These are phyloP conservation scores for Elsinoe arachidis DNA, from an alignment of 2,329 filamentous ascomycete genomes.

Conservation along the genomic window DNA sequence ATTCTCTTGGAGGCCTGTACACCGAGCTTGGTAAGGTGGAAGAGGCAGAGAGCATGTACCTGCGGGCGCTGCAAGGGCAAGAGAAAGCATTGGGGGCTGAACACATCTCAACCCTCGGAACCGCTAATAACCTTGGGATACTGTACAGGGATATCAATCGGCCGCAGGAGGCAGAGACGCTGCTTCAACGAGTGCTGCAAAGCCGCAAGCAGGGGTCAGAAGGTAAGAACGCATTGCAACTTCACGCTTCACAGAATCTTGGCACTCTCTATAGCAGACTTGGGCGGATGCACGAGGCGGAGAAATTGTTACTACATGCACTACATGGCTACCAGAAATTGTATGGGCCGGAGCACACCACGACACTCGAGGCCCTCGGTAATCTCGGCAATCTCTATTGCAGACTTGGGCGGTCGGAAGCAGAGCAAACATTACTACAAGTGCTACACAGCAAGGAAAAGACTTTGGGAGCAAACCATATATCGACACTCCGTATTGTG, in stretches of 20 bases:
- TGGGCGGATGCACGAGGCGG: slow-evolving; percentile 15
- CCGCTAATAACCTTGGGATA: neutral
- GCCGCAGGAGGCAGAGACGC: too few species aligned
- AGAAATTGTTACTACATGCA: slow-evolving; percentile 14
- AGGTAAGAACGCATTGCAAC: too few species aligned
- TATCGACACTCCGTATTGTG: slow-evolving; percentile 16
- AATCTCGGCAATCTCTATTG: slow-evolving; percentile 14
- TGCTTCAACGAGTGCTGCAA: too few species aligned
- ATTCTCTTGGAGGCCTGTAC: neutral
- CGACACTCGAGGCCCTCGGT: slow-evolving; percentile 16
- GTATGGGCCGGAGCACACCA: slow-evolving; percentile 12
- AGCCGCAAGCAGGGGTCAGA: too few species aligned
- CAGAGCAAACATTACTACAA: slow-evolving; percentile 14
- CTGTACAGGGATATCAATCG: too few species aligned
- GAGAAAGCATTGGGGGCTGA: slow-evolving; percentile 13
- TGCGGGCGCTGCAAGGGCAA: slow-evolving; percentile 13
- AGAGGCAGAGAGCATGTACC: slow-evolving; percentile 16
- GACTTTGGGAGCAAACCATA: slow-evolving; percentile 12
- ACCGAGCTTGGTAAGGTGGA: slow-evolving; percentile 13
- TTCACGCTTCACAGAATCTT: too few species aligned
- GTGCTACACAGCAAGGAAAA: slow-evolving; percentile 15
- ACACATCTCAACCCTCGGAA: slow-evolving; percentile 15
- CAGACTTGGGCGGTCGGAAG: slow-evolving; percentile 13
- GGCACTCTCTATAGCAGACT: slow-evolving; percentile 5
- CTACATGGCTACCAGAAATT: slow-evolving; percentile 14